phyloP scores from a whole-genome alignment of 192 early-diverging fungal species.

The Coemansia sp. region DNA sequence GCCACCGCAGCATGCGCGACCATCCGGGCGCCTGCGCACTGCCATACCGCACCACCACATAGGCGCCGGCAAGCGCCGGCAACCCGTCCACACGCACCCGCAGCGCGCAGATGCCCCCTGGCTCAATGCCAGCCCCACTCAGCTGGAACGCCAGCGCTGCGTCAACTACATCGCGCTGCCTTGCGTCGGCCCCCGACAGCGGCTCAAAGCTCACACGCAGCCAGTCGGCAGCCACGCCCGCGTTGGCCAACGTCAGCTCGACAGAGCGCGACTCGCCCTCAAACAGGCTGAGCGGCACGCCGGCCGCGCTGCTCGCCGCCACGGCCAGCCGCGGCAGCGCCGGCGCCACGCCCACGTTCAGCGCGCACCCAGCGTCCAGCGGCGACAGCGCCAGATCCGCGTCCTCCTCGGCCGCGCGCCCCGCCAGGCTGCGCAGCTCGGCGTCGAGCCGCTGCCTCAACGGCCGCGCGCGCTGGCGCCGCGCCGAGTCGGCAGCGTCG shows the following conservation, averaged over 20 bases:
- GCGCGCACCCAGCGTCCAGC: slow-evolving; percentile 13
- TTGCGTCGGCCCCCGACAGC: slow-evolving; percentile 7
- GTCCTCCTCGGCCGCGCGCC: background rate
- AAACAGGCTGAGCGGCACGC: slow-evolving; percentile 23
- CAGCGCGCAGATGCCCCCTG: slow-evolving; percentile 6
- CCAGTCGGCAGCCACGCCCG: slow-evolving; percentile 4
- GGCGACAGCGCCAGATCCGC: slow-evolving; percentile 13
- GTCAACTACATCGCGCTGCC: slow-evolving; percentile 20
- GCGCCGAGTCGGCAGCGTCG: slow-evolving; percentile 9
- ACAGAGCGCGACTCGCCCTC: slow-evolving; percentile 37
- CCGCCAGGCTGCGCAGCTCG: slow-evolving; percentile 27
- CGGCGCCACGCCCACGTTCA: slow-evolving; percentile 21
- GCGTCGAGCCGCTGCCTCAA: slow-evolving; percentile 28
- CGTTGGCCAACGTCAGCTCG: slow-evolving; percentile 21
- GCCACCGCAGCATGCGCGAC: slow-evolving; percentile 34
- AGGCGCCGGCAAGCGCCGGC: slow-evolving; percentile 17
- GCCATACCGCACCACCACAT: slow-evolving; percentile 33
- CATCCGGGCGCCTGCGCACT: slow-evolving; percentile 3
- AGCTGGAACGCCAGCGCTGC: slow-evolving; percentile 25
- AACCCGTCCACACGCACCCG: slow-evolving; percentile 24
- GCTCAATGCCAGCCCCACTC: background rate
- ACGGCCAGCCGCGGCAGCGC: slow-evolving; percentile 23
- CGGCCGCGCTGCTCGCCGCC: slow-evolving; percentile 9
- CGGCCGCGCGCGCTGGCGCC: slow-evolving; percentile 14
- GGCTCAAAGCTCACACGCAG: slow-evolving; percentile 37